These are phyloP conservation scores for Arthroderma sp. DNA, from an alignment of 2,329 filamentous ascomycete species.

Conservation along the genomic window DNA sequence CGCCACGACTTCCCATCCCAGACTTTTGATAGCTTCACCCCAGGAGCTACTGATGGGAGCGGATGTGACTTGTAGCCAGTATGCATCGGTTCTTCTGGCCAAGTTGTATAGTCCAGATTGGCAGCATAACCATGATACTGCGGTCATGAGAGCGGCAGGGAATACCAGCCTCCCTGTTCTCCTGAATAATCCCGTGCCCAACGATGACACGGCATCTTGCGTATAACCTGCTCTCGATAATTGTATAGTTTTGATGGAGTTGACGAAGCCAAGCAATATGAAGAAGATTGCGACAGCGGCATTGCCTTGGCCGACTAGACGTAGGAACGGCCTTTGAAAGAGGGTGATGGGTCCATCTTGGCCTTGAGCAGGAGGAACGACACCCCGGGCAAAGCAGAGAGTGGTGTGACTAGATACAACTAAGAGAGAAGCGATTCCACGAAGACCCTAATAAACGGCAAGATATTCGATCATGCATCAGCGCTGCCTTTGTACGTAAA, in stretches of 20 bases:
- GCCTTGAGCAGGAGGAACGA: conserved; percentile 37
- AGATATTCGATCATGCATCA: too few species aligned
- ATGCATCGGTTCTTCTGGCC: conserved; percentile 44
- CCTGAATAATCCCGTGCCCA: conserved; percentile 46
- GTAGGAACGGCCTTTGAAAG: conserved; percentile 46
- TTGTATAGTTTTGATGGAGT: conserved; percentile 47
- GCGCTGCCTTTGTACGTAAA: too few species aligned
- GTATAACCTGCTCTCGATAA: conserved; percentile 42
- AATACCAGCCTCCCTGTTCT: conserved; percentile 46
- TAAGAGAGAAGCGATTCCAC: conserved; percentile 41
- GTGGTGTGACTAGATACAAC: conserved; percentile 44
- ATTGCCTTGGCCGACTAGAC: conserved; percentile 47
- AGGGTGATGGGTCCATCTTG: conserved; percentile 35
- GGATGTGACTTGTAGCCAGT: conserved; percentile 43
- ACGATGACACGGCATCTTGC: conserved; percentile 39
- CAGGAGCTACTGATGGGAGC: conserved; percentile 31
- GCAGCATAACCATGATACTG: conserved; percentile 42
- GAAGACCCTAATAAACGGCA: conserved; percentile 34
- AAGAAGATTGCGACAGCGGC: conserved; percentile 55
- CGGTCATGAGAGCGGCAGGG: conserved; percentile 42
- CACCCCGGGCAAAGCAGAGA: conserved; percentile 37
- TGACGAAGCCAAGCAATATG: conserved; percentile 52
- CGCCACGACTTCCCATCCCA: conserved; percentile 34
- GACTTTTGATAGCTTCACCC: conserved; percentile 29
- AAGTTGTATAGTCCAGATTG: conserved; percentile 46